phyloP scores from a whole-genome alignment of 345 rosid genomes.

The Boechera divaricarpa region DNA sequence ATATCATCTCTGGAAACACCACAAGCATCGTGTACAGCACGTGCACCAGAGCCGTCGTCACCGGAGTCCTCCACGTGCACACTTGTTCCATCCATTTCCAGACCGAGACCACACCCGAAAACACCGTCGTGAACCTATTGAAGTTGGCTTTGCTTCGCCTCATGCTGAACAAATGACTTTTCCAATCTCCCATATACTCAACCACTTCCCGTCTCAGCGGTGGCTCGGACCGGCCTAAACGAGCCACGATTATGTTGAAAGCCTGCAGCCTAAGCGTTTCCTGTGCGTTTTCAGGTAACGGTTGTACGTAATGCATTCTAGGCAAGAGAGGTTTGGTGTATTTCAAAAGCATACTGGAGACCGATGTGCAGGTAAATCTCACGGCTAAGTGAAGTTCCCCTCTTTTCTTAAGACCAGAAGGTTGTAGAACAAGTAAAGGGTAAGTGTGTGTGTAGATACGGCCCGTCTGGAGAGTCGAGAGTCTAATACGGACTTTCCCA shows the following conservation, averaged over 20 bases:
- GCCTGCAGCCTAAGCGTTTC: constrained; percentile 49
- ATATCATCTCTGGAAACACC: constrained; percentile 47
- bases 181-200: constrained; percentile 53
- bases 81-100: constrained; percentile 58
- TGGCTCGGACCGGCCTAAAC: constrained; percentile 59
- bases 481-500: constrained; percentile 66
- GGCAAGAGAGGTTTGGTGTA: constrained; percentile 62
- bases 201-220: constrained; percentile 62
- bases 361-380: constrained; percentile 52
- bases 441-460: constrained; percentile 58
- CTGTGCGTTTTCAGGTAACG: constrained; percentile 47
- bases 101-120: constrained; percentile 36
- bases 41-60: constrained; percentile 47
- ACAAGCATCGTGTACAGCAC: constrained; percentile 47
- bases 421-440: constrained; percentile 54
- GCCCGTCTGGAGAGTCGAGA: constrained; percentile 59
- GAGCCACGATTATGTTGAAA: constrained; percentile 29
- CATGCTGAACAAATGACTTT: constrained; percentile 52
- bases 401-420: constrained; percentile 58
- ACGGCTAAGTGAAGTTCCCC: constrained; percentile 66
- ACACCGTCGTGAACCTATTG: constrained; percentile 47
- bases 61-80: constrained; percentile 55
- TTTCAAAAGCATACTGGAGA: constrained; percentile 46
- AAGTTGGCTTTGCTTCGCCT: constrained; percentile 62
- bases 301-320: constrained; percentile 51